Evolutionary conservation across 108 stramenopile genomes (phyloP).

Genomic region (Aurantiochytrium sp.): DNA sequence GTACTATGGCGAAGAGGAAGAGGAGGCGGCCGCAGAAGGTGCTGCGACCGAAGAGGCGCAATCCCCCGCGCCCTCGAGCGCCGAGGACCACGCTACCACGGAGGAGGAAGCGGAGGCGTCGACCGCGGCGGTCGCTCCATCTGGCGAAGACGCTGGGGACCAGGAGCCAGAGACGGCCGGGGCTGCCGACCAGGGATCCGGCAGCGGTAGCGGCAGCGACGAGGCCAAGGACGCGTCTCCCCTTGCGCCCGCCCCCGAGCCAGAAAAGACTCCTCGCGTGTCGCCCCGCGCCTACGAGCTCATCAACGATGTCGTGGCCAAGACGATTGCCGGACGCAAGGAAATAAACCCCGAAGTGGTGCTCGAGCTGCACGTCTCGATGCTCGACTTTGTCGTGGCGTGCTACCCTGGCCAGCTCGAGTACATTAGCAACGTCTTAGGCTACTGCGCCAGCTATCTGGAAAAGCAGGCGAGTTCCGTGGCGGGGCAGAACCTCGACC

Average conservation of each 20-base stretch:
- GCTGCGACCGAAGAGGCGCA: not conserved
- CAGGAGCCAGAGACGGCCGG: not conserved
- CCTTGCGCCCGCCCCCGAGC: not conserved
- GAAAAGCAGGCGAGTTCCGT: conserved; percentile 27
- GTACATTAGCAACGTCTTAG: conserved; percentile 74
- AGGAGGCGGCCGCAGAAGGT: not conserved
- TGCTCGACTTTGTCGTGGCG: conserved; percentile 80
- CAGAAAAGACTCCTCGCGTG: not conserved
- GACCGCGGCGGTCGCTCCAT: not conserved
- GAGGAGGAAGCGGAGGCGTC: not conserved
- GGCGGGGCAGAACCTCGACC: conserved; percentile 72
- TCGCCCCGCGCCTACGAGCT: not conserved
- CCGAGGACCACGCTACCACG: too few relatives aligned
- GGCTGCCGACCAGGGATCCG: not conserved
- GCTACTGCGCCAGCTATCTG: conserved; percentile 65
- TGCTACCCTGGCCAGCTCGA: conserved; percentile 85
- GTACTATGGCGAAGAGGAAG: not conserved
- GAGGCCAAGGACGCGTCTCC: not conserved
- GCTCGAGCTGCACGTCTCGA: conserved; percentile 80
- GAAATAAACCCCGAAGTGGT: conserved; percentile 65
- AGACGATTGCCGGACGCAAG: conserved; percentile 32
- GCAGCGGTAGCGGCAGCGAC: not conserved
- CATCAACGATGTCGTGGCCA: not conserved
- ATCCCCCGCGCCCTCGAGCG: not conserved
- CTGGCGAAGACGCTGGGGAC: not conserved